Base-by-base conservation (phyloP, 2,329 filamentous ascomycete genomes). In the Sclerotinia subarctica region DNA sequence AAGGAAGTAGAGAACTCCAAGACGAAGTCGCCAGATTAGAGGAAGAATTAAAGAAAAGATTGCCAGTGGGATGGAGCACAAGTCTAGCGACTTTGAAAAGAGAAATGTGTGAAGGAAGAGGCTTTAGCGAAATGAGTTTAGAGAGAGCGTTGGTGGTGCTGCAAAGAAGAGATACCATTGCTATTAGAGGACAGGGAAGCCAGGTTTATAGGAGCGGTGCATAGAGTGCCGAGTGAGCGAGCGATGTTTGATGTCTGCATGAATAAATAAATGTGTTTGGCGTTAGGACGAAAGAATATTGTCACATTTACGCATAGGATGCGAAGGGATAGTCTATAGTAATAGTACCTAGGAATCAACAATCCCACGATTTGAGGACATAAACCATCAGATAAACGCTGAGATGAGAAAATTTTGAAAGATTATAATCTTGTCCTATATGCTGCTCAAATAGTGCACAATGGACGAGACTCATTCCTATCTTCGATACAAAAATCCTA, bases 61-160 rank as follows among this genome's bases (percentile, higher is more conserved):
- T 99, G 74, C 94, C 95, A 0, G 95, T 99, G 73, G 95, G 95
- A 26, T 99, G 94, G 92, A 95, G 91, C 76, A 97, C 94, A 1
- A 96, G 91, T 76, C 80, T 98, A 68, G 91, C 92, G 0, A 96
- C 92, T 1, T 80, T 99, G 72, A 87, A 91, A 71, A 86, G 92
- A 57, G 95, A 99, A 78, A 94, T 99, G 83, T 93, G 96, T 6
- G 93, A 97, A 75, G 90, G 90, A 19, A 93, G 94, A 78, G 93
- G 93, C 0, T 98, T 94, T 79, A 93, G 87, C 71, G 95, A 98
- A 79, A 90, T 93, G 77, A 89, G 89, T 21, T 83, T 99, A 42
- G 94, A 94, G 72, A 83, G 94, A 73, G 92, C 94, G 0, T 78
- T 99, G 74, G 88, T 94, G 81, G 86, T 98, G 21, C 80, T 99